These are phyloP conservation scores for Didymellaceae sp. DNA, from an alignment of 2,329 filamentous ascomycete species.

Conservation along the genomic window DNA sequence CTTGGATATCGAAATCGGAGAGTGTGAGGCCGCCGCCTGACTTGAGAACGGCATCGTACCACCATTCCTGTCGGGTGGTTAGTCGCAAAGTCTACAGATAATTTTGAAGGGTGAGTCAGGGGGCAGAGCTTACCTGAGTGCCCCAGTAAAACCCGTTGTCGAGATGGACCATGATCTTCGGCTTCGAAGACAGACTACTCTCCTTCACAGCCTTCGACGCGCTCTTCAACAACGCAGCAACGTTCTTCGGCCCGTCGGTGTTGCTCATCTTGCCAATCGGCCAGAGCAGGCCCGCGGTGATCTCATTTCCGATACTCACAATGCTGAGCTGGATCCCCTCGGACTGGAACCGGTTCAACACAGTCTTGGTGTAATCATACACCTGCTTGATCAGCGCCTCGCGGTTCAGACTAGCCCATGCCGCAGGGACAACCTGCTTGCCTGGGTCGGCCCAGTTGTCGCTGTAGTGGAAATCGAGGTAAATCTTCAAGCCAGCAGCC, in stretches of 20 bases:
- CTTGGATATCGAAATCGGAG: conserved; percentile 73
- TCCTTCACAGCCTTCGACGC: conserved; percentile 70
- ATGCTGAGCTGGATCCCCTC: conserved; percentile 65
- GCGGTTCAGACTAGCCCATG: conserved; percentile 66
- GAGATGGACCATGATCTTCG: conserved; percentile 76
- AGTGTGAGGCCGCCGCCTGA: conserved; percentile 55
- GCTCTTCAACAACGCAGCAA: conserved; percentile 69
- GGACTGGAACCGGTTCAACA: conserved; percentile 66
- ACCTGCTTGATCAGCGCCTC: conserved; percentile 65
- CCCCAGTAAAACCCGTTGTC: conserved; percentile 78
- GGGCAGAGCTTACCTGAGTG: conserved; percentile 36
- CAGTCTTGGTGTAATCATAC: conserved; percentile 71
- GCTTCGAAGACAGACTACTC: conserved; percentile 61
- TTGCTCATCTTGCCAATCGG: conserved; percentile 65
- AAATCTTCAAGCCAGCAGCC: conserved; percentile 66
- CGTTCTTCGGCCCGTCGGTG: conserved; percentile 58
- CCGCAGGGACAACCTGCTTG: conserved; percentile 67
- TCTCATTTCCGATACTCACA: conserved; percentile 77
- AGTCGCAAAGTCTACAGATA: background rate
- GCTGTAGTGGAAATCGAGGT: conserved; percentile 70
- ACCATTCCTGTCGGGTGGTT: conserved; percentile 61
- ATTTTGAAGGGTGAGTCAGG: no score
- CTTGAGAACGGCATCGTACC: conserved; percentile 62
- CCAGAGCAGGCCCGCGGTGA: conserved; percentile 70
- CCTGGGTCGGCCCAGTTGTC: conserved; percentile 75